Conservation (phyloP, 495 filamentous ascomycete species). For the Neurospora sp. region DNA sequence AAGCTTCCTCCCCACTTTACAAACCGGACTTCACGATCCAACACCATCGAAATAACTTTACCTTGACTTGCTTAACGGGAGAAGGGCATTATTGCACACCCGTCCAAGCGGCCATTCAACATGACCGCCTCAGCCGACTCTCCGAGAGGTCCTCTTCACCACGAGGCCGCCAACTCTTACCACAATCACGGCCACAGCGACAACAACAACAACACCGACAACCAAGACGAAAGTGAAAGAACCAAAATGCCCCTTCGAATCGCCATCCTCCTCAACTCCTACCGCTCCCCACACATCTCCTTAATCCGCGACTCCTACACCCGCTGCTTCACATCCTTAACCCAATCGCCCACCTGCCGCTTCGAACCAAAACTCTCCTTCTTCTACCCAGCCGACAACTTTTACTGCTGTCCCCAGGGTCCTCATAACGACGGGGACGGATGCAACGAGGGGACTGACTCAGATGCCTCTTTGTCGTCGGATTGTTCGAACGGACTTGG, state of each 20-base stretch:
- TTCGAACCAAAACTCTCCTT: slow-evolving; percentile 21
- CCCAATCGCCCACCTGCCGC: not conserved
- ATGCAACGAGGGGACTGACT: not conserved
- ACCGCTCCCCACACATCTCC: slow-evolving; percentile 26
- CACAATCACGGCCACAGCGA: not conserved
- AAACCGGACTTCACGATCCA: not conserved
- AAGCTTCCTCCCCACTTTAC: not conserved
- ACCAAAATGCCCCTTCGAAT: slow-evolving; percentile 12
- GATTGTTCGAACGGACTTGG: not conserved
- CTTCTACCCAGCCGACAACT: slow-evolving; percentile 32
- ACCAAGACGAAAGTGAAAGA: not conserved
- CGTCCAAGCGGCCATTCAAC: slow-evolving; percentile 18
- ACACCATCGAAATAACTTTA: not conserved
- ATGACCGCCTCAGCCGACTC: slow-evolving; percentile 6
- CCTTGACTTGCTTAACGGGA: not conserved
- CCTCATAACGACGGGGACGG: not conserved
- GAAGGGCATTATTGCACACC: not conserved
- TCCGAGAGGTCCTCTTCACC: not conserved
- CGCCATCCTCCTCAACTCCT: slow-evolving; percentile 38
- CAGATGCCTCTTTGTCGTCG: not conserved
- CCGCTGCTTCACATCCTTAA: slow-evolving; percentile 24
- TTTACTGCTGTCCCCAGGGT: not conserved
- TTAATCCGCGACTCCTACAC: slow-evolving; percentile 31
- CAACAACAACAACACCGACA: not conserved
- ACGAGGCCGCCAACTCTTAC: not conserved